Conservation (phyloP, 305 asterid genomes). For the Rubia tinctorum region DNA sequence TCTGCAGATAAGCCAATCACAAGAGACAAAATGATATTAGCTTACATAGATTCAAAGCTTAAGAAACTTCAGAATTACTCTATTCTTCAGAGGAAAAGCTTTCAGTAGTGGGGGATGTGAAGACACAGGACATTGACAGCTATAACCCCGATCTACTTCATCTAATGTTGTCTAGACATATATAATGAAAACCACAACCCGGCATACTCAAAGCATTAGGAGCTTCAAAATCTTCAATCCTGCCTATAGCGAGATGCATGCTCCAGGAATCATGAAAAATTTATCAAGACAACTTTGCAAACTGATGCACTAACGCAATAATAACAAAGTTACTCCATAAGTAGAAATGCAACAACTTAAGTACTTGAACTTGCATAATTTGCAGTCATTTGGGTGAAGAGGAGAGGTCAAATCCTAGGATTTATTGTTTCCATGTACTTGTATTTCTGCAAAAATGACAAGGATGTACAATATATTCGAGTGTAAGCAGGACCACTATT, state of each 20-base stretch:
- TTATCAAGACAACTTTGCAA: too few relatives aligned
- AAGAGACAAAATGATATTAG: slow-evolving; percentile 25
- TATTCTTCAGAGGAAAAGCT: not conserved
- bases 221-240: too few relatives aligned
- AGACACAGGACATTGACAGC: not conserved
- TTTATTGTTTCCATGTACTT: too few relatives aligned
- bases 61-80: not conserved
- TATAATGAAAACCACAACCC: not conserved
- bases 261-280: too few relatives aligned
- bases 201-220: not conserved
- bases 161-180: not conserved
- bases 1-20: slow-evolving; percentile 43
- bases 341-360: not conserved
- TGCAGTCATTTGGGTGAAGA: too few relatives aligned
- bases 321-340: not conserved
- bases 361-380: not conserved
- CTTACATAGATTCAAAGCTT: not conserved
- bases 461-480: not conserved
- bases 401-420: too few relatives aligned
- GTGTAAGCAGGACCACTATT: too few relatives aligned
- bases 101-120: not conserved
- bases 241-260: too few relatives aligned
- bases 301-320: not conserved
- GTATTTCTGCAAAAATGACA: too few relatives aligned
- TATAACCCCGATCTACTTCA: not conserved